Conservation (phyloP, 352 stramenopile genomes). For the Pythium dissimile region DNA sequence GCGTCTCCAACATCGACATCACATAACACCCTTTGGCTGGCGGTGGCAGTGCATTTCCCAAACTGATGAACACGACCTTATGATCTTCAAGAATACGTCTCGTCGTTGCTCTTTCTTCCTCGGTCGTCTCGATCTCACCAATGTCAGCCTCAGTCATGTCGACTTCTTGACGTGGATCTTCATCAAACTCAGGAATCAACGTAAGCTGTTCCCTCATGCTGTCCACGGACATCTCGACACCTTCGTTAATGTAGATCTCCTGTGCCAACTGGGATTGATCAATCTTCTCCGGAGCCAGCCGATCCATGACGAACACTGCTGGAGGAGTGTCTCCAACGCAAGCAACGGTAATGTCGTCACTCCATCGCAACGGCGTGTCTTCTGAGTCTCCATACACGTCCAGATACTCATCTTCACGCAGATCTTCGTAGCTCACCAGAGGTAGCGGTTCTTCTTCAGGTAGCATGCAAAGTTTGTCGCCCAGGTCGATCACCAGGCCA, state of each 20-base stretch:
- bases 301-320: constrained; percentile 5
- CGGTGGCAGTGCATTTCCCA: constrained; percentile 18
- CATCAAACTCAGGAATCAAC: constrained; percentile 20
- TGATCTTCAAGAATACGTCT: constrained; percentile 12
- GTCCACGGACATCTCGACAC: constrained; percentile 10
- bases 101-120: not conserved
- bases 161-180: not conserved
- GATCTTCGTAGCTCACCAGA: not conserved
- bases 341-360: not conserved
- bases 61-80: constrained; percentile 15
- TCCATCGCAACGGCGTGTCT: not conserved
- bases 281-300: not conserved
- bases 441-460: not conserved
- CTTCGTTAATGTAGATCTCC: constrained; percentile 14
- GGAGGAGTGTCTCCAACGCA: constrained; percentile 1
- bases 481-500: constrained; percentile 4
- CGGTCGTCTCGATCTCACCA: constrained; percentile 8
- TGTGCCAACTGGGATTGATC: constrained; percentile 9
- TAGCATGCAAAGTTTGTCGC: not conserved
- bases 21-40: constrained; percentile 13
- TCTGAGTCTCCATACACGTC: not conserved
- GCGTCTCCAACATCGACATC: constrained; percentile 27
- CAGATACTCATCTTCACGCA: not conserved
- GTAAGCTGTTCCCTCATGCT: constrained; percentile 13
- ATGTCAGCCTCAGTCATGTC: constrained; percentile 22